These are phyloP conservation scores for Phytophthora pisi DNA, from an alignment of 352 stramenopile genomes.

Conservation along the genomic window DNA sequence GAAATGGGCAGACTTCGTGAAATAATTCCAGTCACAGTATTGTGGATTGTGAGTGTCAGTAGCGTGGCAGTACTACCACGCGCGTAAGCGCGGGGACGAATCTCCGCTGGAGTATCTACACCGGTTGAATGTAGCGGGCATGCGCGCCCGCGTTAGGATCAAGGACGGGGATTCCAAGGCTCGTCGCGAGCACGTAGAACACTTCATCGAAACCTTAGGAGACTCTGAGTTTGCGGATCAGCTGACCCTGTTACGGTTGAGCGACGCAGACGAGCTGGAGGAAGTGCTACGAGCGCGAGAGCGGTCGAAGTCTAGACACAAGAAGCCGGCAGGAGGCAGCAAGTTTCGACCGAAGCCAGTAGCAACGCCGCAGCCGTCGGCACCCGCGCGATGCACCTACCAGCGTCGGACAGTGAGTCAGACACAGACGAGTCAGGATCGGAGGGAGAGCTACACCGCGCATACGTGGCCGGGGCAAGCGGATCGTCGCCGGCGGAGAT, in stretches of 20 bases:
- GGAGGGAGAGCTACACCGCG: neutral
- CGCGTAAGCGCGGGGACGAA: neutral
- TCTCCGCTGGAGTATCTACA: conserved; percentile 11
- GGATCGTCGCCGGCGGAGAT: too few relatives aligned
- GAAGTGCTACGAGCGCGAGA: neutral
- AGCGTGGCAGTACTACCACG: conserved; percentile 13
- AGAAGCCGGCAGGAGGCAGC: neutral
- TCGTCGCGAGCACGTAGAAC: neutral
- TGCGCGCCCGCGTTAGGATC: conserved; percentile 7
- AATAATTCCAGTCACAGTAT: conserved; percentile 7
- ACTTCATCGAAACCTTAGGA: too few relatives aligned
- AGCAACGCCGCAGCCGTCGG: neutral
- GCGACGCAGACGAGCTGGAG: conserved; percentile 7
- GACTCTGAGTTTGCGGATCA: too few relatives aligned
- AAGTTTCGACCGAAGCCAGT: conserved; percentile 4
- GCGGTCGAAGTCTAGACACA: conserved; percentile 1
- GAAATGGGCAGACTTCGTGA: neutral
- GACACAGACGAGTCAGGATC: neutral
- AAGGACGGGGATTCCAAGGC: neutral
- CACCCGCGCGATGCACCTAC: neutral
- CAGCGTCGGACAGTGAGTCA: neutral
- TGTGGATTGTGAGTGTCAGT: neutral
- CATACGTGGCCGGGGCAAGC: neutral
- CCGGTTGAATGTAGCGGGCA: conserved; percentile 1
- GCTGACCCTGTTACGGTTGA: neutral